phyloP scores from a whole-genome alignment of 2,329 filamentous ascomycete genomes.

The Fusarium sp. region DNA sequence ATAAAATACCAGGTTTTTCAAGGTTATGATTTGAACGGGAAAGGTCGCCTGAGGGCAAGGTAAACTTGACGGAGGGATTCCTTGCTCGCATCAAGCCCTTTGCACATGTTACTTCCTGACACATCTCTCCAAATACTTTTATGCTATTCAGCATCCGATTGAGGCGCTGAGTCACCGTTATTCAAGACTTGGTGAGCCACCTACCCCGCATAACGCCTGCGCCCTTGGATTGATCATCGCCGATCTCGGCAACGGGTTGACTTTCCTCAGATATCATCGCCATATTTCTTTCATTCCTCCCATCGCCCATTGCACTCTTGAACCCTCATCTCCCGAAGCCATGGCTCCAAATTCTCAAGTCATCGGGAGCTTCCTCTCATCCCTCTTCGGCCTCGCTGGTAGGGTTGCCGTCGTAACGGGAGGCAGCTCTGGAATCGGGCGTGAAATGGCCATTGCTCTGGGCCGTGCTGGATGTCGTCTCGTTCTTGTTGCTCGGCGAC shows the following conservation, averaged over 20 bases:
- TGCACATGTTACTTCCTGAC: too few species aligned
- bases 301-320: not conserved
- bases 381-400: conserved; percentile 47
- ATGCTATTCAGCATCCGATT: not conserved
- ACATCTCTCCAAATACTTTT: too few species aligned
- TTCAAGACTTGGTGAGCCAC: not conserved
- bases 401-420: conserved; percentile 48
- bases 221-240: not conserved
- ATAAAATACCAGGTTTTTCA: too few species aligned
- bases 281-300: too few species aligned
- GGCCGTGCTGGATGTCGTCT: conserved; percentile 47
- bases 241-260: not conserved
- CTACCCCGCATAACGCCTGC: not conserved
- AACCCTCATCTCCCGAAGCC: not conserved
- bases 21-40: too few species aligned
- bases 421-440: conserved; percentile 51
- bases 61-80: too few species aligned
- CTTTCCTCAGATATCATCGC: not conserved
- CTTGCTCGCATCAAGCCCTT: too few species aligned
- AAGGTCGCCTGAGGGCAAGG: too few species aligned
- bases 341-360: conserved; percentile 25
- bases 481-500: conserved; percentile 47
- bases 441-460: conserved; percentile 46
- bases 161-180: not conserved
- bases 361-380: conserved; percentile 41